Evolutionary conservation across 805 yeast genomes (phyloP).

Genomic region (Ogataea parapolymorpha): DNA sequence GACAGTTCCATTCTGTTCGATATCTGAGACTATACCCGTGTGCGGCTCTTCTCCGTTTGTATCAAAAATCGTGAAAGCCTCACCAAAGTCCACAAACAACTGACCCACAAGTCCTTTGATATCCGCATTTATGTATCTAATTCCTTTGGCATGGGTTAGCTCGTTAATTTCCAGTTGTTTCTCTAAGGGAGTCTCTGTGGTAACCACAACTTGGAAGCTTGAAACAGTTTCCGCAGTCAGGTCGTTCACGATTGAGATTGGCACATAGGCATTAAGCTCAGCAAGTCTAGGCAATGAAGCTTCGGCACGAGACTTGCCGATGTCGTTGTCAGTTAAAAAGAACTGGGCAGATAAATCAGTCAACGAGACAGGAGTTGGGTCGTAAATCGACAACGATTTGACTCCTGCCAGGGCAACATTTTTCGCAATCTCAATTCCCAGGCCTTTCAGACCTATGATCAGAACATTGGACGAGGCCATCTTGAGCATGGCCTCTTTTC

Average conservation of each 20-base stretch:
- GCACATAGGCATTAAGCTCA: slow-evolving; percentile 89
- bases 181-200: slow-evolving; percentile 71
- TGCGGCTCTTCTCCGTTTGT: slow-evolving; percentile 90
- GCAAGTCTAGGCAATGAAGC: slow-evolving; percentile 66
- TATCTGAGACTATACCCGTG: slow-evolving; percentile 83
- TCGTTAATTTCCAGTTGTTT: slow-evolving; percentile 73
- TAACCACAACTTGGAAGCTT: slow-evolving; percentile 75
- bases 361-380: slow-evolving; percentile 64
- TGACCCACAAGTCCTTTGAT: slow-evolving; percentile 85
- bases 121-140: slow-evolving; percentile 79
- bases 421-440: slow-evolving; percentile 95
- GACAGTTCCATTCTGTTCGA: slow-evolving; percentile 86
- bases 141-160: slow-evolving; percentile 67
- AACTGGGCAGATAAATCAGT: slow-evolving; percentile 87
- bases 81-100: slow-evolving; percentile 89
- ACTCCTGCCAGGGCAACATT: slow-evolving; percentile 97
- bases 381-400: slow-evolving; percentile 81
- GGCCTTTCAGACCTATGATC: slow-evolving; percentile 83
- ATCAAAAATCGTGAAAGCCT: slow-evolving; percentile 73
- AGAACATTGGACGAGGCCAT: slow-evolving; percentile 95
- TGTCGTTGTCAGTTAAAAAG: slow-evolving; percentile 65
- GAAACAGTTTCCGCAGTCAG: slow-evolving; percentile 52
- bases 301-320: slow-evolving; percentile 75
- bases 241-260: slow-evolving; percentile 62
- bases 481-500: slow-evolving; percentile 96